Evolutionary conservation across 2,329 filamentous ascomycete species (phyloP).

Genomic region (Nemania sp.): DNA sequence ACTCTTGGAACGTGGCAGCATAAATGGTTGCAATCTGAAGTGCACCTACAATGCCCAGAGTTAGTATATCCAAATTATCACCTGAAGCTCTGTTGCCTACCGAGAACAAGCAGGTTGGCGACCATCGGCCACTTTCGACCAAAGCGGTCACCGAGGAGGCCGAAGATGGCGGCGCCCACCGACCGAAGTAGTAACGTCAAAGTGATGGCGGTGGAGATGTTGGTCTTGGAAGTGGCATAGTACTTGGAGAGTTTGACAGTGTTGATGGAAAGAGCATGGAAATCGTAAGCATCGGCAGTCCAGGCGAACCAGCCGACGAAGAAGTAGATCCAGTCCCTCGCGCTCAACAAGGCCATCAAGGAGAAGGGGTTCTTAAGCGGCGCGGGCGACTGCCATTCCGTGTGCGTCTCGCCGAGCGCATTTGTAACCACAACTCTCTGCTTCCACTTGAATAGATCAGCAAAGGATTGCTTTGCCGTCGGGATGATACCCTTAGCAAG

Average conservation of each 20-base stretch:
- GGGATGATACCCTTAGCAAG: constrained; percentile 66
- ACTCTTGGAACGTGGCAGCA: constrained; percentile 69
- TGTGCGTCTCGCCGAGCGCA: constrained; percentile 64
- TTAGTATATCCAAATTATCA: not conserved
- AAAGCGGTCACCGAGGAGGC: constrained; percentile 75
- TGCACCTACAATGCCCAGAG: constrained; percentile 42
- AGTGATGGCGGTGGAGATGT: constrained; percentile 75
- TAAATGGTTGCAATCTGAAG: constrained; percentile 79
- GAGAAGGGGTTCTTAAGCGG: constrained; percentile 71
- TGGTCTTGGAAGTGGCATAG: constrained; percentile 58
- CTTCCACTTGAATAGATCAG: constrained; percentile 73
- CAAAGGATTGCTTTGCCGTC: constrained; percentile 65
- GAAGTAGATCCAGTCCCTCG: constrained; percentile 75
- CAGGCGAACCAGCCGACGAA: constrained; percentile 74
- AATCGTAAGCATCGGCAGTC: constrained; percentile 84
- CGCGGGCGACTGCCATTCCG: constrained; percentile 70
- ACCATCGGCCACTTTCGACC: constrained; percentile 87
- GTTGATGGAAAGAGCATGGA: constrained; percentile 79
- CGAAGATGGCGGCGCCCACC: constrained; percentile 75
- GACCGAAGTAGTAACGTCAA: constrained; percentile 75
- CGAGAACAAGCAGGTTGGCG: constrained; percentile 73
- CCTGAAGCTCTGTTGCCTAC: constrained; percentile 34
- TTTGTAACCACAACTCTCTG: constrained; percentile 70
- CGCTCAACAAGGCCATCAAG: constrained; percentile 65
- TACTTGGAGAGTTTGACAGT: constrained; percentile 69